phyloP scores from a whole-genome alignment of 371 early-diverging fungal genomes.

The Enterocytospora artemiae region DNA sequence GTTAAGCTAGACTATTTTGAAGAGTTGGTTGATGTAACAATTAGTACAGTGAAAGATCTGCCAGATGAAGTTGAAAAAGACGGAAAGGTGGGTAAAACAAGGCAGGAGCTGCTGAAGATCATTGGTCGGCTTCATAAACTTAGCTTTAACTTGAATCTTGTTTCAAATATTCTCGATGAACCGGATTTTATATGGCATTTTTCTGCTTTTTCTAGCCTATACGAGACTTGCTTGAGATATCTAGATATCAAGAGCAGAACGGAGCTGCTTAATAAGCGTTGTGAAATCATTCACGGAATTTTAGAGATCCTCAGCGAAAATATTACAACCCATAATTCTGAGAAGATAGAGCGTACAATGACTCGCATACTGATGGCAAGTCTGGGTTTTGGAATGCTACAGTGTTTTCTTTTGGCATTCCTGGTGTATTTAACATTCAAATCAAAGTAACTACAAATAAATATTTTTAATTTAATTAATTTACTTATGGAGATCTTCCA shows the following conservation, averaged over 20 bases:
- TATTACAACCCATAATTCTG: slow-evolving; percentile 54
- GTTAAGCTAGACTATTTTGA: slow-evolving; percentile 59
- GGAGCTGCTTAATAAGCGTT: slow-evolving; percentile 57
- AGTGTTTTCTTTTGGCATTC: background rate
- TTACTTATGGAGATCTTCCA: background rate
- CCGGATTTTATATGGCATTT: slow-evolving; percentile 59
- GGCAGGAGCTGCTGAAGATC: slow-evolving; percentile 55
- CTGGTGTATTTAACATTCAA: background rate
- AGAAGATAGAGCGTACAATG: slow-evolving; percentile 54
- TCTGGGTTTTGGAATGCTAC: slow-evolving; percentile 42
- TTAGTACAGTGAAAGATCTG: slow-evolving; percentile 52
- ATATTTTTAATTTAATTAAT: background rate
- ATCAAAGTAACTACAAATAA: background rate
- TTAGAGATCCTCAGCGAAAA: slow-evolving; percentile 53
- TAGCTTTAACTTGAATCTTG: slow-evolving; percentile 56
- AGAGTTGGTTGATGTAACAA: slow-evolving; percentile 54
- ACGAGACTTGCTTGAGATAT: slow-evolving; percentile 57
- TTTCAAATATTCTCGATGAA: slow-evolving; percentile 58
- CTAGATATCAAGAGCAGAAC: slow-evolving; percentile 56
- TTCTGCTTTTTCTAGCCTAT: slow-evolving; percentile 53
- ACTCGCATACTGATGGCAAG: slow-evolving; percentile 48
- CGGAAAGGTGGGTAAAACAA: slow-evolving; percentile 52
- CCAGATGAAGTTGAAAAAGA: slow-evolving; percentile 57
- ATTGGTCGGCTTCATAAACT: slow-evolving; percentile 53
- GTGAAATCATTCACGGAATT: slow-evolving; percentile 57